Conservation (phyloP, 2,329 filamentous ascomycete genomes). For the Periglandula ipomoeae region DNA sequence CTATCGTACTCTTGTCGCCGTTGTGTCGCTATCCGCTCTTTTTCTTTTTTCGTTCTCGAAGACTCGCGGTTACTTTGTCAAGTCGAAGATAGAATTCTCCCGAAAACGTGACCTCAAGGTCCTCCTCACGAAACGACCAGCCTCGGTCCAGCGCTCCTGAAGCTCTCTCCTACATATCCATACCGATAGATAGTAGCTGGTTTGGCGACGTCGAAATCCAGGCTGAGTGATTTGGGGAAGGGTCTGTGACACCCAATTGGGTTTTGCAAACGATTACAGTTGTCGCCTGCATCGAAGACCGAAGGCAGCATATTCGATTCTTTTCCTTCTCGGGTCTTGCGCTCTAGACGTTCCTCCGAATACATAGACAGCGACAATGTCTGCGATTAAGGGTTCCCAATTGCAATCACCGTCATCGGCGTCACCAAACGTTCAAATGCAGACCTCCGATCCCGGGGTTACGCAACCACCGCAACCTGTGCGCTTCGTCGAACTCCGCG, state of each 20-base stretch:
- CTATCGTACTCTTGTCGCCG: neutral
- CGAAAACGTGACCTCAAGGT: neutral
- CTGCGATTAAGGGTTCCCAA: conserved; percentile 18
- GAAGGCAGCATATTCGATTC: neutral
- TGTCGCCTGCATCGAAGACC: neutral
- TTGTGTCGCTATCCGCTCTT: neutral
- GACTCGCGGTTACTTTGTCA: no score
- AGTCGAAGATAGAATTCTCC: neutral
- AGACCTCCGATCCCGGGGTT: conserved; percentile 20
- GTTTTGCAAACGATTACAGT: neutral
- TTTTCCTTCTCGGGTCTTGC: neutral
- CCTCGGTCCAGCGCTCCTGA: neutral
- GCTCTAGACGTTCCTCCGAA: no score
- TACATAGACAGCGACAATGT: conserved; percentile 17
- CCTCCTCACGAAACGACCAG: neutral
- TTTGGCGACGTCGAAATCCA: conserved; percentile 10
- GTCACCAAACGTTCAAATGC: conserved; percentile 7
- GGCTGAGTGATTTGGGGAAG: conserved; percentile 12
- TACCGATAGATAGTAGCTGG: conserved; percentile 13
- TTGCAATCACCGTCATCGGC: conserved; percentile 8
- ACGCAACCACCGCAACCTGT: conserved; percentile 13
- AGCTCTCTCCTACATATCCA: neutral
- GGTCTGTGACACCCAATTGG: conserved; percentile 12
- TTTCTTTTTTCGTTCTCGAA: no score
- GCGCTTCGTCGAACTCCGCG: conserved; percentile 27